phyloP scores from a whole-genome alignment of 2,329 filamentous ascomycete species.

The Diaporthe australafricana region DNA sequence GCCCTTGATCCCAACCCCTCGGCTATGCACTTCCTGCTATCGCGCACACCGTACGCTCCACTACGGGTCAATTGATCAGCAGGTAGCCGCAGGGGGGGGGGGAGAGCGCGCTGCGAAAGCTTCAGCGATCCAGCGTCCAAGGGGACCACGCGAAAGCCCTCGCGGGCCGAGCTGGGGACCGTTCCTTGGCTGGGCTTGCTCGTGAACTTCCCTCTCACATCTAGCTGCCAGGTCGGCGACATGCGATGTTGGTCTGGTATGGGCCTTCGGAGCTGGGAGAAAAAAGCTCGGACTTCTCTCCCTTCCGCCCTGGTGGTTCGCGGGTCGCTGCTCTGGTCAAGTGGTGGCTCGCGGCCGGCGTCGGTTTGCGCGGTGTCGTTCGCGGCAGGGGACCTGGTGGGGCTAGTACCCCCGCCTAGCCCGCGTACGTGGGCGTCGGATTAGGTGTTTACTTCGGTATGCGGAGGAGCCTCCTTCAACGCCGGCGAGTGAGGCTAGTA shows the following conservation, averaged over 20 bases:
- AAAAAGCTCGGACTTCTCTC: slow-evolving; percentile 1
- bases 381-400: background rate
- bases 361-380: background rate
- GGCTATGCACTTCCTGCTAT: background rate
- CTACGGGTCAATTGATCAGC: background rate
- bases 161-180: background rate
- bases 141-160: background rate
- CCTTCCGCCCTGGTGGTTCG: background rate
- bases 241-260: background rate
- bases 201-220: slow-evolving; percentile 1
- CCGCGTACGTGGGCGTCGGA: background rate
- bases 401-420: background rate
- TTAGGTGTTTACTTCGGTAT: slow-evolving; percentile 1
- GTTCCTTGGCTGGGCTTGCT: background rate
- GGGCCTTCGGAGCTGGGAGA: background rate
- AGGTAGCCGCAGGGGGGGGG: background rate
- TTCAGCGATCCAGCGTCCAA: background rate
- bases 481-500: background rate
- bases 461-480: background rate
- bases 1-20: background rate
- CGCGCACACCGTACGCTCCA: background rate
- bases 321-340: background rate
- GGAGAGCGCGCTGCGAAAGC: background rate
- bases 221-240: background rate
- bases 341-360: background rate